phyloP scores from a whole-genome alignment of 2,329 filamentous ascomycete genomes.

The Aspergillus neotritici region DNA sequence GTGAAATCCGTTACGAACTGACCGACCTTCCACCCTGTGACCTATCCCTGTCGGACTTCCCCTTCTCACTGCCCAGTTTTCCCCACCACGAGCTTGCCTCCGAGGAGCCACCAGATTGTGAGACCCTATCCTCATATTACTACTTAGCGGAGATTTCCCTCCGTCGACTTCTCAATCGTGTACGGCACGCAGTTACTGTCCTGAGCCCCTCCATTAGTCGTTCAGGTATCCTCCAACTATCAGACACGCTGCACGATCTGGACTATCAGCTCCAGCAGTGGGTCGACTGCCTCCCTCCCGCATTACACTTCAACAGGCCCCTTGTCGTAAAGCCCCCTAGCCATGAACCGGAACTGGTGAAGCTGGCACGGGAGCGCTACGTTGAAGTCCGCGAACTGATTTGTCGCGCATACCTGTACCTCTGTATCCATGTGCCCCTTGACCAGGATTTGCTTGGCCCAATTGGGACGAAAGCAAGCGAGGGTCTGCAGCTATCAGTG shows the following conservation, averaged over 20 bases:
- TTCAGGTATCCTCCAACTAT: conserved; percentile 12
- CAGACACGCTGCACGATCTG: conserved; percentile 15
- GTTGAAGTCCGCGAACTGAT: conserved; percentile 23
- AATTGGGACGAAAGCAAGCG: conserved; percentile 20
- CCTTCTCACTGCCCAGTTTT: conserved; percentile 20
- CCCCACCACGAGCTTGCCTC: conserved; percentile 12
- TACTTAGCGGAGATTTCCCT: conserved; percentile 23
- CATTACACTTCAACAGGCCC: conserved; percentile 21
- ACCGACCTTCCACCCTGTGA: conserved; percentile 20
- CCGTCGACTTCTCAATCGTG: conserved; percentile 30
- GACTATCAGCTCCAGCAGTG: conserved; percentile 21
- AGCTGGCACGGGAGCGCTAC: conserved; percentile 21
- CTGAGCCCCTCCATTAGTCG: conserved; percentile 15
- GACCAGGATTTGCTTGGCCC: conserved; percentile 11
- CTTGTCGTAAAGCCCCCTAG: conserved; percentile 12
- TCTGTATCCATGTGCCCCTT: conserved; percentile 18
- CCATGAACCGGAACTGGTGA: conserved; percentile 20
- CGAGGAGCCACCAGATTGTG: conserved; percentile 12
- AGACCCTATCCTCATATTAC: conserved; percentile 21
- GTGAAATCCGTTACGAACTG: conserved; percentile 22
- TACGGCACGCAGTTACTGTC: conserved; percentile 17
- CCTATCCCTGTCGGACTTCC: conserved; percentile 21
- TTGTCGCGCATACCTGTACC: conserved; percentile 20
- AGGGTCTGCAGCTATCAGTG: conserved; percentile 16
- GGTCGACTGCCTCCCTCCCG: conserved; percentile 19